Conservation (phyloP, 495 filamentous ascomycete species). For the Aspergillus cavernicola region DNA sequence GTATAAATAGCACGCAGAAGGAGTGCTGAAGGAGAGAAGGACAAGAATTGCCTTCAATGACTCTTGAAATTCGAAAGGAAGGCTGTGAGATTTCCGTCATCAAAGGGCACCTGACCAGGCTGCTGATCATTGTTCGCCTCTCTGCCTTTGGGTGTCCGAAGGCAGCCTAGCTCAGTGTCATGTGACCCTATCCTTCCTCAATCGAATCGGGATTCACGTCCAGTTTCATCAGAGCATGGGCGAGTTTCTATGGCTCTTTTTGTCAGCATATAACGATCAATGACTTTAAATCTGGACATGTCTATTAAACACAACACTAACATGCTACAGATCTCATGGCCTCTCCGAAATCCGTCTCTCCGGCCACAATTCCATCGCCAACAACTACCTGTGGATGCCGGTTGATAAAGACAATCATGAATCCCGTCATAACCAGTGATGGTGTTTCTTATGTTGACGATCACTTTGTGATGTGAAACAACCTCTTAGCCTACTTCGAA, state of each 20-base stretch:
- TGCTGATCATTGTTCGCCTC: constrained; percentile 7
- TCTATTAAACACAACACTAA: too few relatives aligned
- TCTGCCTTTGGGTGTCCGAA: background rate
- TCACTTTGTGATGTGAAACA: background rate
- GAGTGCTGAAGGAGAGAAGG: constrained; percentile 16
- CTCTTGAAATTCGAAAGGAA: constrained; percentile 1
- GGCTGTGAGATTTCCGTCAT: constrained; percentile 25
- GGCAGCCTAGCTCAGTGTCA: background rate
- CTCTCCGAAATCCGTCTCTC: too few relatives aligned
- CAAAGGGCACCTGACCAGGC: constrained; percentile 11
- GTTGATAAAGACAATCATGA: background rate
- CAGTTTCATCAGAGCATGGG: background rate
- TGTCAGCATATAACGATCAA: background rate
- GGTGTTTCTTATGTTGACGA: background rate
- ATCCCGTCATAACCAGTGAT: background rate
- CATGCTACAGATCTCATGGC: too few relatives aligned
- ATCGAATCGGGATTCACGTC: background rate
- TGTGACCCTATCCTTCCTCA: background rate
- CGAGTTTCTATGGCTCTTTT: background rate
- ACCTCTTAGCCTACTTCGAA: background rate
- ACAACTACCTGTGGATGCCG: background rate
- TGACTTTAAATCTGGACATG: background rate
- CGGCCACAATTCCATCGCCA: background rate
- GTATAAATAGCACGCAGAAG: constrained; percentile 11
- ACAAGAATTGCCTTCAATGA: constrained; percentile 5